Conservation (phyloP, 2,329 filamentous ascomycete genomes). For the Aspergillus fischeri region DNA sequence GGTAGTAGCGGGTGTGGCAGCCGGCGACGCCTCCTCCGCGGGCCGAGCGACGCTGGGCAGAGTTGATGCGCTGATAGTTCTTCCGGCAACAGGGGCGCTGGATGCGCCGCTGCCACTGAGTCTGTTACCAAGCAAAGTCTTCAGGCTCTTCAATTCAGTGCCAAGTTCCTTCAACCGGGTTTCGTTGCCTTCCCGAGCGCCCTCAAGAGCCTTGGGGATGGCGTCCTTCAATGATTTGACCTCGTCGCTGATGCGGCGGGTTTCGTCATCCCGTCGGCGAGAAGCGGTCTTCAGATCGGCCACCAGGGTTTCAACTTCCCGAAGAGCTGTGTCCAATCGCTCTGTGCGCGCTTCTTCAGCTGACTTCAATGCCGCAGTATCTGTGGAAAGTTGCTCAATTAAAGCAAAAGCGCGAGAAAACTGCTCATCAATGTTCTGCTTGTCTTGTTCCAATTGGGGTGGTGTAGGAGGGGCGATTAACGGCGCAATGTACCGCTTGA, state of each 20-base stretch:
- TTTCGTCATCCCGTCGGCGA: constrained; percentile 79
- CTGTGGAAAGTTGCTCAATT: constrained; percentile 85
- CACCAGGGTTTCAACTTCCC: constrained; percentile 80
- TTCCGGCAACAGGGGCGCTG: constrained; percentile 28
- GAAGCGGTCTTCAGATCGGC: constrained; percentile 76
- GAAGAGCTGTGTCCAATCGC: constrained; percentile 73
- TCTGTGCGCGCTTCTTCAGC: constrained; percentile 82
- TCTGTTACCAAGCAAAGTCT: constrained; percentile 72
- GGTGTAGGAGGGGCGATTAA: constrained; percentile 90
- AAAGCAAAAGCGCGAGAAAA: constrained; percentile 89
- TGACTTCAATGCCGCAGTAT: constrained; percentile 82
- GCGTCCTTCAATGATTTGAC: constrained; percentile 75
- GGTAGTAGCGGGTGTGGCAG: constrained; percentile 16
- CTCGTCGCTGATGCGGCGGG: constrained; percentile 79
- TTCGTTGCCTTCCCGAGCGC: constrained; percentile 81
- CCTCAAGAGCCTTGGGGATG: constrained; percentile 83
- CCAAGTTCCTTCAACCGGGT: constrained; percentile 78
- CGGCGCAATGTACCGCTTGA: constrained; percentile 80
- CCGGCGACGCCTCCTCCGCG: constrained; percentile 17
- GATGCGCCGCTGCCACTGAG: constrained; percentile 41
- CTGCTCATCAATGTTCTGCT: constrained; percentile 84
- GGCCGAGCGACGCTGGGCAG: constrained; percentile 19
- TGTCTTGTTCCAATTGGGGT: constrained; percentile 90
- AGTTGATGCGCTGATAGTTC: constrained; percentile 25
- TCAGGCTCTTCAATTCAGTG: constrained; percentile 83